Evolutionary conservation across 2,329 filamentous ascomycete species (phyloP).

Genomic region (Sclerotinia nivalis): DNA sequence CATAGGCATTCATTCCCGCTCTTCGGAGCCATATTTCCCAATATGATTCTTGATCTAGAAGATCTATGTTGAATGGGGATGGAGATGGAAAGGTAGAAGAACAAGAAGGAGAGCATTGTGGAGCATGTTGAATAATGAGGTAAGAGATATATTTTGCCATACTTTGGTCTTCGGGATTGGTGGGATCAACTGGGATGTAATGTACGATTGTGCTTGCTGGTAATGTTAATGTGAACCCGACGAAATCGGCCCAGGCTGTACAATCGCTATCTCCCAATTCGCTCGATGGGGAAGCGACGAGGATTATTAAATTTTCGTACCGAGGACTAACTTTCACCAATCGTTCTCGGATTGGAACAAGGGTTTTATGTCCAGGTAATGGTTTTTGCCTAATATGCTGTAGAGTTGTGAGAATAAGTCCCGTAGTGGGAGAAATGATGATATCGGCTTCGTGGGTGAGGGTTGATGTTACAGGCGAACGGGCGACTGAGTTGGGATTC

Average conservation of each 20-base stretch:
- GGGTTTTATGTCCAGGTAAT: slow-evolving; percentile 59
- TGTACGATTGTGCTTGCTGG: slow-evolving; percentile 45
- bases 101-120: neutral
- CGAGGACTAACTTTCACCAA: slow-evolving; percentile 54
- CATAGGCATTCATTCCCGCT: slow-evolving; percentile 69
- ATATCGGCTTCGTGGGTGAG: slow-evolving; percentile 68
- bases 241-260: slow-evolving; percentile 38
- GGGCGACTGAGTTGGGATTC: slow-evolving; percentile 40
- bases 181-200: slow-evolving; percentile 44
- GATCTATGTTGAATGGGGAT: slow-evolving; percentile 17
- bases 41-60: slow-evolving; percentile 59
- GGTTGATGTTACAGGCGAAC: slow-evolving; percentile 44
- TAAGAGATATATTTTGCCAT: slow-evolving; percentile 57
- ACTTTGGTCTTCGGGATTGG: slow-evolving; percentile 45
- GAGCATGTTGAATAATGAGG: slow-evolving; percentile 48
- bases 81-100: too few species aligned
- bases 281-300: slow-evolving; percentile 60
- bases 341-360: slow-evolving; percentile 54
- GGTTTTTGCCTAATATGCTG: slow-evolving; percentile 71
- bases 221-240: slow-evolving; percentile 42
- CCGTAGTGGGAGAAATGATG: slow-evolving; percentile 66
- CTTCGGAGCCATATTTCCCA: slow-evolving; percentile 69
- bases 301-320: slow-evolving; percentile 68
- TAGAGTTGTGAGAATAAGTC: slow-evolving; percentile 69
- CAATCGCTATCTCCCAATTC: slow-evolving; percentile 35